Conservation (phyloP, 257 asterid genomes). For the Forsythia viridissima region DNA sequence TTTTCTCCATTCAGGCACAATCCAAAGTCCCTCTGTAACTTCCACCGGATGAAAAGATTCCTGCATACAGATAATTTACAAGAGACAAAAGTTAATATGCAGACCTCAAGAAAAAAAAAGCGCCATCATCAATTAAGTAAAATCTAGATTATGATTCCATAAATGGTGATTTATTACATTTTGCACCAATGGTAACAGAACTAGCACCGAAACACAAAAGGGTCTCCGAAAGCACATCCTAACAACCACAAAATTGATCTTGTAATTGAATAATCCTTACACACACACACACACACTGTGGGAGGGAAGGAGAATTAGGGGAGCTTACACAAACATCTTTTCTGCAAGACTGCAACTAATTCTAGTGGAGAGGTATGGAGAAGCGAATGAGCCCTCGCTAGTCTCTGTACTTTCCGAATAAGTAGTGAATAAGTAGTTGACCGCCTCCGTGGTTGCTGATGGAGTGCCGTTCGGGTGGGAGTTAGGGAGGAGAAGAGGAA, state of each 20-base stretch:
- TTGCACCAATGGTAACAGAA: constrained; percentile 57
- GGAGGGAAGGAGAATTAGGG: background rate
- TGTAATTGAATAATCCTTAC: background rate
- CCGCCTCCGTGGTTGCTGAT: constrained; percentile 9
- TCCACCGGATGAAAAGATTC: constrained; percentile 82
- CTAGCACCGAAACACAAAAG: constrained; percentile 86
- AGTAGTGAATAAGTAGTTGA: constrained; percentile 16
- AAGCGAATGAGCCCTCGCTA: constrained; percentile 43
- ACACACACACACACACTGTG: background rate
- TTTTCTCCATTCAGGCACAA: constrained; percentile 86
- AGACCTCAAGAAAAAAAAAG: background rate
- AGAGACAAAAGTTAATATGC: background rate
- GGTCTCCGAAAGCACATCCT: constrained; percentile 83
- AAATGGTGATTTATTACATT: background rate
- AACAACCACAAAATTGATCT: background rate
- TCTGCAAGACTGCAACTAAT: constrained; percentile 50
- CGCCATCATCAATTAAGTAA: background rate
- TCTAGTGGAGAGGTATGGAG: constrained; percentile 76
- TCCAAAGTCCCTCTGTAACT: constrained; percentile 79
- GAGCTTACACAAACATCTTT: constrained; percentile 53
- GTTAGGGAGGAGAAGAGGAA: constrained; percentile 1
- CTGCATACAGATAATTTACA: constrained; percentile 33
- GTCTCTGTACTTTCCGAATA: constrained; percentile 17
- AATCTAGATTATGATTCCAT: background rate
- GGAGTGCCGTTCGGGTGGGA: background rate